These are phyloP conservation scores for Diaporthe vaccinii DNA, from an alignment of 2,329 filamentous ascomycete genomes.

Conservation along the genomic window DNA sequence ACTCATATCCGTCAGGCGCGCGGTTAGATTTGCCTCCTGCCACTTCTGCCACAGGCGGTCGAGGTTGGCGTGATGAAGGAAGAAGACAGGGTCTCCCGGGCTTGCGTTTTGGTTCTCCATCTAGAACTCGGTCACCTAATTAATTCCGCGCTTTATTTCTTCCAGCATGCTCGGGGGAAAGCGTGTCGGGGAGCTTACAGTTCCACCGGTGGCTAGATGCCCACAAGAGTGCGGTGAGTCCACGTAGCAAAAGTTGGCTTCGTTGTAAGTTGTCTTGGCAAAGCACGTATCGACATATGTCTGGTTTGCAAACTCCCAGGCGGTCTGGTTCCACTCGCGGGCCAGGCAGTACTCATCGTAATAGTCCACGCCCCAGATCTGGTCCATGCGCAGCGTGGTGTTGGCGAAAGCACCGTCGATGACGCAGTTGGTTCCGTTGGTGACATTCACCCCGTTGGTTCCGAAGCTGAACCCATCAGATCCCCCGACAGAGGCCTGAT, in stretches of 20 bases:
- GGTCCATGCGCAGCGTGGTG: conserved; percentile 1
- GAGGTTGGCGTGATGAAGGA: conserved; percentile 19
- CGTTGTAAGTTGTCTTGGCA: not conserved
- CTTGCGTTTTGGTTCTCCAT: conserved; percentile 16
- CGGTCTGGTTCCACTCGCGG: conserved; percentile 5
- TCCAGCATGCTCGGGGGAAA: not conserved
- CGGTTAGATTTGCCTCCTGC: conserved; percentile 10
- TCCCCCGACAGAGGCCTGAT: not conserved
- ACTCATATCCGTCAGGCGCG: conserved; percentile 9
- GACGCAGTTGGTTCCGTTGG: conserved; percentile 10
- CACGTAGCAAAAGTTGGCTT: conserved; percentile 41
- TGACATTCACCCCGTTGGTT: conserved; percentile 2
- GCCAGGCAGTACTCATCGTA: conserved; percentile 8
- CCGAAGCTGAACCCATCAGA: conserved; percentile 15
- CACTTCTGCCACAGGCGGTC: conserved; percentile 30
- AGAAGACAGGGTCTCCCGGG: conserved; percentile 33
- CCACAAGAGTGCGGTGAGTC: conserved; percentile 44
- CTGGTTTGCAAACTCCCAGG: not conserved
- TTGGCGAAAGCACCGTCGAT: conserved; percentile 10
- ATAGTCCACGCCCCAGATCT: not conserved
- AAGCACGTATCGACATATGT: not conserved
- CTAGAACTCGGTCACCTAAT: not conserved
- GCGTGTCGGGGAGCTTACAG: not conserved
- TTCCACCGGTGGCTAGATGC: conserved; percentile 43
- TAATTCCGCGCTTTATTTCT: not conserved